phyloP scores from a whole-genome alignment of 768 basidiomycete species.

The Macrolepiota dolichaula region DNA sequence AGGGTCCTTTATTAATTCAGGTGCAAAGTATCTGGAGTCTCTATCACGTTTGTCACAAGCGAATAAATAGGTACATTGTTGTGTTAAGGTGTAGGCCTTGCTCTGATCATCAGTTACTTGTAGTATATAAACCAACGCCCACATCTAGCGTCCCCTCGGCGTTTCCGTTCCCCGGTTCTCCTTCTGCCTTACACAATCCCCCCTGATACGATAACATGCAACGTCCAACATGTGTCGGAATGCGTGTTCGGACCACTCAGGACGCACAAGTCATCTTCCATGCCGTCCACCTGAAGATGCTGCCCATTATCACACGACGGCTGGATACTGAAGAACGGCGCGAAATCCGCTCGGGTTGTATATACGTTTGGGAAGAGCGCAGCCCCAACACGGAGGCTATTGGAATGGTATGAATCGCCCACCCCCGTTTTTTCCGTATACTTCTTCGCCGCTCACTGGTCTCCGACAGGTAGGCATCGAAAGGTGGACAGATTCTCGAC shows the following conservation, averaged over 20 bases:
- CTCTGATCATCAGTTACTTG: conserved; percentile 24
- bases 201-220: conserved; percentile 41
- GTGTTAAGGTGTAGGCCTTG: conserved; percentile 22
- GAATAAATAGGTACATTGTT: conserved; percentile 4
- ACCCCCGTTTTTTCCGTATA: not conserved
- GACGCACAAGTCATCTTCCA: conserved; percentile 79
- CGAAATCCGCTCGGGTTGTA: conserved; percentile 63
- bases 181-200: not conserved
- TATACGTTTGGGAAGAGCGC: conserved; percentile 85
- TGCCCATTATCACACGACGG: conserved; percentile 68
- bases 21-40: conserved; percentile 7
- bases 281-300: conserved; percentile 52
- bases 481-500: conserved; percentile 77
- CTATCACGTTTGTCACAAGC: conserved; percentile 1
- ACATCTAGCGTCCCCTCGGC: not conserved
- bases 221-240: conserved; percentile 60
- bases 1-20: conserved; percentile 1
- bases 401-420: conserved; percentile 42
- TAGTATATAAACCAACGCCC: conserved; percentile 6
- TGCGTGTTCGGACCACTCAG: conserved; percentile 59
- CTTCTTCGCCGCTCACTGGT: conserved; percentile 11
- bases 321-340: conserved; percentile 76
- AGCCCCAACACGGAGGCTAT: conserved; percentile 63
- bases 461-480: conserved; percentile 63
- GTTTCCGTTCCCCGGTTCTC: not conserved